A percentile compares a stretch with the other conserved stretches of the same genome.
These are phyloP conservation scores for Pyrus pyrifolia DNA, from an alignment of 306 rosid species.

Conservation along the genomic window DNA sequence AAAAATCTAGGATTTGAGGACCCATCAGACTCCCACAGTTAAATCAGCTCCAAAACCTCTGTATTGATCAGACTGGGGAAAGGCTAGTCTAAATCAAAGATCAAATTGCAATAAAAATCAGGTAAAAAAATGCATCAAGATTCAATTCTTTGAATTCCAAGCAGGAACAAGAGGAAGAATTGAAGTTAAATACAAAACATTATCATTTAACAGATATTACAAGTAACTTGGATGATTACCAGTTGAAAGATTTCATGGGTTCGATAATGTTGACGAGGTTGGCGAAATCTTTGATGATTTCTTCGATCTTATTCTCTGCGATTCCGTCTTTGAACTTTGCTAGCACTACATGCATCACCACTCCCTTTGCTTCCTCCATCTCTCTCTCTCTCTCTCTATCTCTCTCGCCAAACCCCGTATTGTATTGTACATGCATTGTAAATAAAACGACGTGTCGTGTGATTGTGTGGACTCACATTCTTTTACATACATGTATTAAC, in stretches of 20 bases:
- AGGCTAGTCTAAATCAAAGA: not conserved
- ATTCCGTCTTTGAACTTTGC: conserved; percentile 69
- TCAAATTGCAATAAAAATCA: not conserved
- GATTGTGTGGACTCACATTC: not conserved
- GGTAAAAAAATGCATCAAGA: not conserved
- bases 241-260: conserved; percentile 74
- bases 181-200: not conserved
- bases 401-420: not conserved
- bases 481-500: too few species aligned
- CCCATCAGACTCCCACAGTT: not conserved
- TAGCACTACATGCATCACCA: conserved; percentile 60
- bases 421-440: too few species aligned
- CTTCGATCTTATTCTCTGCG: conserved; percentile 31
- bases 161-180: not conserved
- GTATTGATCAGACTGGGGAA: not conserved
- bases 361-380: conserved; percentile 70
- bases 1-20: not conserved
- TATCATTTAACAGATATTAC: not conserved
- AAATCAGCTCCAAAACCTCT: not conserved
- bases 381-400: not conserved
- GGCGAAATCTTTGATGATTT: conserved; percentile 59
- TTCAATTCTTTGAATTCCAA: not conserved
- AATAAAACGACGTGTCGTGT: not conserved
- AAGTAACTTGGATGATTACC: conserved; percentile 27
- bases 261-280: conserved; percentile 61